phyloP scores from a whole-genome alignment of 1,139 yeast genomes.

The Debaryomyces sp. region DNA sequence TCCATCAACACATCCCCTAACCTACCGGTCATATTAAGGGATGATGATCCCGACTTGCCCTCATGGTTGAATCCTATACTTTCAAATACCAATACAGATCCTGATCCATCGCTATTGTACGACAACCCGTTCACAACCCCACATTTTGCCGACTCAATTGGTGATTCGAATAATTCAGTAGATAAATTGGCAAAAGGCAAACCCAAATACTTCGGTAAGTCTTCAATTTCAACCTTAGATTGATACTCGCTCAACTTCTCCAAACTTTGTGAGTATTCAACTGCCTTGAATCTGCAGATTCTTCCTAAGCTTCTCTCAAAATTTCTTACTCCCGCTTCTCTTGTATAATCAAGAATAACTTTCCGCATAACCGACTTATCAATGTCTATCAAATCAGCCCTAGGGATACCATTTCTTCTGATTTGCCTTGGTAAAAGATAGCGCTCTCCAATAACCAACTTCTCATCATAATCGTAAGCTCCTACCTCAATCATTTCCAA shows the following conservation, averaged over 20 bases:
- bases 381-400: slow-evolving; percentile 38
- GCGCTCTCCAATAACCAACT: slow-evolving; percentile 68
- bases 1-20: slow-evolving; percentile 84
- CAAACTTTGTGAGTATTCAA: slow-evolving; percentile 60
- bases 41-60: slow-evolving; percentile 32
- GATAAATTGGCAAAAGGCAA: slow-evolving; percentile 44
- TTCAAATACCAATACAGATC: slow-evolving; percentile 81
- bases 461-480: slow-evolving; percentile 83
- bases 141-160: slow-evolving; percentile 40
- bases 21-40: slow-evolving; percentile 76
- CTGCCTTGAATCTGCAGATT: slow-evolving; percentile 80
- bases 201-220: slow-evolving; percentile 55
- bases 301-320: slow-evolving; percentile 74
- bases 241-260: slow-evolving; percentile 27
- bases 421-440: slow-evolving; percentile 82
- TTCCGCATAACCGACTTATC: slow-evolving; percentile 57
- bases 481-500: slow-evolving; percentile 81
- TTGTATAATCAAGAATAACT: slow-evolving; percentile 70
- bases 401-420: slow-evolving; percentile 66
- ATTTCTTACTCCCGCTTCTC: slow-evolving; percentile 88
- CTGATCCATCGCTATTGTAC: slow-evolving; percentile 86
- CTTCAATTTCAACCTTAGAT: slow-evolving; percentile 43
- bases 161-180: slow-evolving; percentile 29
- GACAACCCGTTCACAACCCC: slow-evolving; percentile 94
- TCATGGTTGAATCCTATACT: slow-evolving; percentile 64